A percentile compares a stretch with the other conserved stretches of the same genome.
Evolutionary conservation across 805 yeast species (phyloP).

Genomic region (Helenozyma rhizophorensis): DNA sequence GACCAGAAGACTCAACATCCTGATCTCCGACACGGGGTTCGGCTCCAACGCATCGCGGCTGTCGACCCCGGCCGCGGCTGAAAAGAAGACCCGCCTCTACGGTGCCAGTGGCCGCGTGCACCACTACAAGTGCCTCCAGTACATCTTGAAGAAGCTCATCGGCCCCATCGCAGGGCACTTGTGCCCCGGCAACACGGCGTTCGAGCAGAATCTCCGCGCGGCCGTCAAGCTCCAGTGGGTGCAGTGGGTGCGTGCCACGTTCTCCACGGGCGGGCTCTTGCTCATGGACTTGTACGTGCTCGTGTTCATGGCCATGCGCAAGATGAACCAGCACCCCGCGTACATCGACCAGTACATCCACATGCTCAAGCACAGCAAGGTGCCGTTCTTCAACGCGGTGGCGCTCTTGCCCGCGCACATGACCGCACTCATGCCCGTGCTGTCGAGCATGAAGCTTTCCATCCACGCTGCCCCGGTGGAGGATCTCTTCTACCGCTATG

Average conservation of each 20-base stretch:
- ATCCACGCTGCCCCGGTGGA: constrained; percentile 37
- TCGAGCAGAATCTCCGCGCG: constrained; percentile 2
- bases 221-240: constrained; percentile 33
- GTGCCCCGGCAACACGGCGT: neutral
- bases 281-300: constrained; percentile 33
- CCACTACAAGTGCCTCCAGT: constrained; percentile 47
- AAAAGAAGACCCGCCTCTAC: constrained; percentile 22
- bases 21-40: constrained; percentile 27
- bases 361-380: constrained; percentile 36
- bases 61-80: neutral
- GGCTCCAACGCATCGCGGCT: constrained; percentile 8
- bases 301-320: constrained; percentile 48
- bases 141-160: constrained; percentile 40
- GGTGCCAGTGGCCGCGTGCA: constrained; percentile 47
- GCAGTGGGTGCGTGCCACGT: constrained; percentile 9
- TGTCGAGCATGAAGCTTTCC: constrained; percentile 33
- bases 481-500: constrained; percentile 29
- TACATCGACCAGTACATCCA: constrained; percentile 45
- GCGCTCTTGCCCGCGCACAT: constrained; percentile 36
- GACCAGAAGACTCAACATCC: constrained; percentile 53
- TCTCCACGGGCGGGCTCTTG: constrained; percentile 12
- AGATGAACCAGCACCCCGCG: constrained; percentile 44
- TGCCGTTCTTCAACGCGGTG: constrained; percentile 47
- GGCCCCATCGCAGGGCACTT: constrained; percentile 8
- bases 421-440: constrained; percentile 23